These are phyloP conservation scores for Tarenaya hassleriana DNA, from an alignment of 345 rosid genomes.

Conservation along the genomic window DNA sequence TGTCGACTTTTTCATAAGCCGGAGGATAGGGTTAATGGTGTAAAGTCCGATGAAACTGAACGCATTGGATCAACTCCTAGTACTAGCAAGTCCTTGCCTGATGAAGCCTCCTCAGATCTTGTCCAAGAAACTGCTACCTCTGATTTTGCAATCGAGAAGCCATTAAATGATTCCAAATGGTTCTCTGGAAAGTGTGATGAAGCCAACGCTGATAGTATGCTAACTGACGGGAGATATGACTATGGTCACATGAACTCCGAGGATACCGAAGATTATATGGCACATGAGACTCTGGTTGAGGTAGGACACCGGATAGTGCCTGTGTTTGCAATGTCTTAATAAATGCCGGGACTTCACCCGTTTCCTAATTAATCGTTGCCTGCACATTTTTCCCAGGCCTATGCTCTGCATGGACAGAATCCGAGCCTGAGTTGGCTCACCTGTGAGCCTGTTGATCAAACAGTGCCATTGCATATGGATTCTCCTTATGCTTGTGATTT, in stretches of 20 bases:
- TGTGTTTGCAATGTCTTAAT: background rate
- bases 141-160: conserved; percentile 19
- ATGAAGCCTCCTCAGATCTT: conserved; percentile 45
- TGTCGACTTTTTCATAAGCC: conserved; percentile 62
- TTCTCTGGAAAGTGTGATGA: conserved; percentile 21
- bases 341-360: background rate
- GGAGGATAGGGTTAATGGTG: conserved; percentile 37
- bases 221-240: conserved; percentile 37
- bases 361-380: background rate
- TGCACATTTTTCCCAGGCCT: conserved; percentile 23
- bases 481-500: conserved; percentile 58
- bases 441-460: conserved; percentile 33
- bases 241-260: conserved; percentile 46
- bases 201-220: conserved; percentile 18
- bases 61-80: conserved; percentile 36
- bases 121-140: conserved; percentile 38
- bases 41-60: conserved; percentile 39
- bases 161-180: conserved; percentile 26
- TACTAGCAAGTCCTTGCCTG: conserved; percentile 42
- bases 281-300: conserved; percentile 31
- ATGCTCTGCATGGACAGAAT: conserved; percentile 20
- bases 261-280: conserved; percentile 38
- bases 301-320: conserved; percentile 26
- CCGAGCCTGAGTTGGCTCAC: conserved; percentile 21
- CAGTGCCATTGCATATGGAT: conserved; percentile 28